Percentiles rank a stretch among this genome's conserved stretches.
Conservation (phyloP, 192 early-diverging fungal species). For the Mortierella hygrophila region DNA sequence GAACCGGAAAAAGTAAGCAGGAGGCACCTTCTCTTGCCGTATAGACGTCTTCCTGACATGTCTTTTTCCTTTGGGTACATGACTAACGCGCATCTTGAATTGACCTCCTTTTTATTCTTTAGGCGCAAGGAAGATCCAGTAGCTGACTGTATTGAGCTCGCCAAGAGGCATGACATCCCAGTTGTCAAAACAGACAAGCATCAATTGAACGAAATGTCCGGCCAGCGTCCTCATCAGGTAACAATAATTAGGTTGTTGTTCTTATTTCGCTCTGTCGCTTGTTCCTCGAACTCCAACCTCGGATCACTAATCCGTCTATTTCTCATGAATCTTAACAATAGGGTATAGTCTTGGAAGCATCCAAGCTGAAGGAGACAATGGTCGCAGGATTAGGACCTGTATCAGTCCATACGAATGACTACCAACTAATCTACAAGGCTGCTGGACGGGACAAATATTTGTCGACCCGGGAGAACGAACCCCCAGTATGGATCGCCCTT, state of each 20-base stretch:
- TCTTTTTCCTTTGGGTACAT: background rate
- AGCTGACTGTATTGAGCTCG: slow-evolving; percentile 28
- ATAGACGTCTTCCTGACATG: too few species aligned
- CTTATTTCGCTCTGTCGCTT: background rate
- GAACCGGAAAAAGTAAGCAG: slow-evolving; percentile 44
- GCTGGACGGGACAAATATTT: background rate
- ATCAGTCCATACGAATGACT: background rate
- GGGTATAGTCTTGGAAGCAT: slow-evolving; percentile 66
- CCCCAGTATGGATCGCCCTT: slow-evolving; percentile 66
- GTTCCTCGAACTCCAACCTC: background rate
- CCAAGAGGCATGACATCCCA: slow-evolving; percentile 18
- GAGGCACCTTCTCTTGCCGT: background rate
- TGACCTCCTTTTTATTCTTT: background rate
- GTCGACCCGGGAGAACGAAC: slow-evolving; percentile 5
- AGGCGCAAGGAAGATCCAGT: slow-evolving; percentile 33
- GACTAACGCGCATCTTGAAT: background rate
- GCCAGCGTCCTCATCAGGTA: slow-evolving; percentile 67
- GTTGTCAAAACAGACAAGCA: slow-evolving; percentile 55
- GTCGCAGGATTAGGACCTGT: slow-evolving; percentile 23
- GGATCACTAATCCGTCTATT: background rate
- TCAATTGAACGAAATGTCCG: slow-evolving; percentile 59
- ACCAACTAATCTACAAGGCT: slow-evolving; percentile 1
- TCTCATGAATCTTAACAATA: slow-evolving; percentile 3
- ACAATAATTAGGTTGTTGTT: background rate
- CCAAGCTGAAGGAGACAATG: slow-evolving; percentile 18